Evolutionary conservation across 2,329 filamentous ascomycete species (phyloP).

Genomic region (Colletotrichum chrysophilum): DNA sequence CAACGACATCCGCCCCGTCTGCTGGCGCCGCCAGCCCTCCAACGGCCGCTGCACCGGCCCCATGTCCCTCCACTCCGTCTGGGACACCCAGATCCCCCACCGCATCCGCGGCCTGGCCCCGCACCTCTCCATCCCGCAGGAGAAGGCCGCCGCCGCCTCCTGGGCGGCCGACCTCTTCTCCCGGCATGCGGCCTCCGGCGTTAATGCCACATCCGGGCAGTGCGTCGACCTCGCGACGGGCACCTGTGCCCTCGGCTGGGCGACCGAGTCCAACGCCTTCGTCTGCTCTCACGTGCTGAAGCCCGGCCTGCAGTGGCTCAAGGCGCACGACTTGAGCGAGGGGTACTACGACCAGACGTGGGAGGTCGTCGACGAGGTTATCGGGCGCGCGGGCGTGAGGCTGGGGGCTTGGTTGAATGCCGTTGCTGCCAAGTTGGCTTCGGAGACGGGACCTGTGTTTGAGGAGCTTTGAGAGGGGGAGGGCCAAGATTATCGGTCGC

Average conservation of each 20-base stretch:
- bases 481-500: not conserved
- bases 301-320: constrained; percentile 1
- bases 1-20: constrained; percentile 22
- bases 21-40: constrained; percentile 15
- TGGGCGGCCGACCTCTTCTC: constrained; percentile 12
- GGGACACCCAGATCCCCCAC: constrained; percentile 21
- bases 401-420: constrained; percentile 19
- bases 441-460: not conserved
- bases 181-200: not conserved
- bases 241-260: constrained; percentile 1
- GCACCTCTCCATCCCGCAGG: constrained; percentile 1
- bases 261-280: constrained; percentile 10
- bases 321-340: constrained; percentile 12
- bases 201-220: not conserved
- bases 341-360: constrained; percentile 17
- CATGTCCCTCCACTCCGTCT: constrained; percentile 21
- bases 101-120: constrained; percentile 15
- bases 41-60: constrained; percentile 13
- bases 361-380: constrained; percentile 18
- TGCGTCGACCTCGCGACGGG: constrained; percentile 11
- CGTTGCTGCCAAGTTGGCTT: constrained; percentile 1
- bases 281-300: constrained; percentile 18
- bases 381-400: constrained; percentile 14
- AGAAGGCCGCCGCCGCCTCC: constrained; percentile 11
- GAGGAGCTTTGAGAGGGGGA: constrained; percentile 4